A percentile compares a stretch with the other conserved stretches of the same genome.
Conservation (phyloP, 331 rosid species). For the Erythrophleum ivorense region DNA sequence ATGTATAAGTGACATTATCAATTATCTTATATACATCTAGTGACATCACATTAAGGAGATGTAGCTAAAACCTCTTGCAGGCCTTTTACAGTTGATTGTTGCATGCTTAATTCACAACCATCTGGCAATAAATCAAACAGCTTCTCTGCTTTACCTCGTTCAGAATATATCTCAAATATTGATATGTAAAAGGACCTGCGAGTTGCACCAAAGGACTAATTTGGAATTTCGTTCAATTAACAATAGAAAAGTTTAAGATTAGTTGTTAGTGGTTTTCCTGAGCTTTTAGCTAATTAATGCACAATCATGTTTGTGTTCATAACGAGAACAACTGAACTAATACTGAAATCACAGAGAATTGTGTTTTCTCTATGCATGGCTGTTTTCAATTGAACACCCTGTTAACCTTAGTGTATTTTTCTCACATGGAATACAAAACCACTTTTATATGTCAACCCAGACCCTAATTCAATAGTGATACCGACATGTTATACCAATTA, state of each 20-base stretch:
- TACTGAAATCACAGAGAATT: constrained; percentile 14
- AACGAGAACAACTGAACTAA: constrained; percentile 17
- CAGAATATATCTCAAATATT: constrained; percentile 80
- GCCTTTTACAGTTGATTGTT: constrained; percentile 72
- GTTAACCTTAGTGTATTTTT: background rate
- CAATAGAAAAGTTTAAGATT: constrained; percentile 10
- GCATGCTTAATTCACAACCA: constrained; percentile 83
- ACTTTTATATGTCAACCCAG: background rate
- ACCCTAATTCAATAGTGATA: background rate
- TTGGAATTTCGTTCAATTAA: constrained; percentile 24
- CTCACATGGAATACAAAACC: background rate
- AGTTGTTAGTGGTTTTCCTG: constrained; percentile 4
- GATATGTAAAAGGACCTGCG: constrained; percentile 70
- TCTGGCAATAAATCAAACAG: constrained; percentile 68
- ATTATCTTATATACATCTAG: constrained; percentile 2
- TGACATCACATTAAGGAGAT: constrained; percentile 13
- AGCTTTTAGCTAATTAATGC: background rate
- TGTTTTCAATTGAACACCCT: background rate
- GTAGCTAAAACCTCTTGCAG: constrained; percentile 67
- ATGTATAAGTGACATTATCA: constrained; percentile 20
- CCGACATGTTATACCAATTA: background rate
- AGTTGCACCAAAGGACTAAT: constrained; percentile 25
- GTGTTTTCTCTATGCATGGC: background rate
- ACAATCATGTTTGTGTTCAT: constrained; percentile 14
- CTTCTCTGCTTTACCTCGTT: constrained; percentile 84